Percentiles rank a stretch among this genome's conserved stretches.
These are phyloP conservation scores for Leonotis leonurus DNA, from an alignment of 257 asterid genomes.

Conservation along the genomic window DNA sequence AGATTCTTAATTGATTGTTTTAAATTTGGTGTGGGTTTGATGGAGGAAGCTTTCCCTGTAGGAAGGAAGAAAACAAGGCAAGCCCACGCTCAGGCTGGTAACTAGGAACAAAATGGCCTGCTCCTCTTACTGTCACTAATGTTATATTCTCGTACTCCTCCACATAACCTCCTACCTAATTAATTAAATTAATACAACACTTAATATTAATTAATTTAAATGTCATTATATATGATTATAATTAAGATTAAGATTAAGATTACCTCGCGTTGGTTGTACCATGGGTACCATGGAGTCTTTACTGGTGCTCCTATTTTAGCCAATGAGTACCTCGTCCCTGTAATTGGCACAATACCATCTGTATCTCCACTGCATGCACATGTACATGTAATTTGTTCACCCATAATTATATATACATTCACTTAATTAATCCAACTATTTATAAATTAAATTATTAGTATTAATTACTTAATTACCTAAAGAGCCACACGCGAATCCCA, in stretches of 20 bases:
- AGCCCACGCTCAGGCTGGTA: conserved; percentile 43
- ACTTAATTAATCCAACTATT: not conserved
- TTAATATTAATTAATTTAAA: too few relatives aligned
- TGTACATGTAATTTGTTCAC: too few relatives aligned
- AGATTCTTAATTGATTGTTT: too few relatives aligned
- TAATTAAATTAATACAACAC: too few relatives aligned
- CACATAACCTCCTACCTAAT: conserved; percentile 57
- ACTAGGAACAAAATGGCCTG: conserved; percentile 57
- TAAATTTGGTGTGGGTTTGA: not conserved
- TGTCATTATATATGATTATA: too few relatives aligned
- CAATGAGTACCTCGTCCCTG: conserved; percentile 42
- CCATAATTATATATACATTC: too few relatives aligned
- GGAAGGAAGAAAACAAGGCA: conserved; percentile 30
- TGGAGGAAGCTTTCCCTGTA: conserved; percentile 38
- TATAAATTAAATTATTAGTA: too few relatives aligned
- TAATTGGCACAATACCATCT: conserved; percentile 39
- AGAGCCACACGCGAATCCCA: conserved; percentile 43
- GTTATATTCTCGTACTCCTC: conserved; percentile 40
- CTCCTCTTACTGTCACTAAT: conserved; percentile 40
- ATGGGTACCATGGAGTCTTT: conserved; percentile 49
- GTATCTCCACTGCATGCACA: conserved; percentile 64
- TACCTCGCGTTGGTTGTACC: conserved; percentile 44
- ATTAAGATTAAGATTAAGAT: not conserved
- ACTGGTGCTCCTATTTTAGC: conserved; percentile 30
- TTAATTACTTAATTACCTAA: conserved; percentile 19